Percentiles rank a stretch among this genome's conserved stretches.
Conservation (phyloP, 2,329 filamentous ascomycete species). For the Escovopsis sp. region DNA sequence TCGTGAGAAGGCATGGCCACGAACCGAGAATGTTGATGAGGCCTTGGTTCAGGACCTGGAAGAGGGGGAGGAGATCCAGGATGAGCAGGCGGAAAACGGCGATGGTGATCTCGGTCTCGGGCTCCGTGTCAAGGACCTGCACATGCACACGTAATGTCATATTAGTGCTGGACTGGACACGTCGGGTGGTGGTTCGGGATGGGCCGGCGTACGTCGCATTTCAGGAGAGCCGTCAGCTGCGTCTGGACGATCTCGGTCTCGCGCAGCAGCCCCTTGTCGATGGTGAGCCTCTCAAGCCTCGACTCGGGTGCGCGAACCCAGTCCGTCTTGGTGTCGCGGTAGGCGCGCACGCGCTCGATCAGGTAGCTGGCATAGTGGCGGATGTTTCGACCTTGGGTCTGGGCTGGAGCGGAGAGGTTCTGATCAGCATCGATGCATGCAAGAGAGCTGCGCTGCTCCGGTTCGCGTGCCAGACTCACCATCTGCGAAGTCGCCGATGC, state of each 20-base stretch:
- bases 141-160: background rate
- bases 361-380: conserved; percentile 83
- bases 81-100: conserved; percentile 87
- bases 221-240: conserved; percentile 71
- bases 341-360: conserved; percentile 66
- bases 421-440: background rate
- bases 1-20: conserved; percentile 13
- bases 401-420: conserved; percentile 39
- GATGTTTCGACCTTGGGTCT: conserved; percentile 91
- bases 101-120: conserved; percentile 92
- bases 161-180: background rate
- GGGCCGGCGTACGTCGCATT: conserved; percentile 63
- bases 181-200: background rate
- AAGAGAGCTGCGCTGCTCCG: background rate
- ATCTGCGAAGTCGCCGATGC: conserved; percentile 83
- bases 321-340: conserved; percentile 71
- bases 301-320: conserved; percentile 76
- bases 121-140: conserved; percentile 72
- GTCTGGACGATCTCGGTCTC: conserved; percentile 85
- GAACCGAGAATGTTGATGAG: conserved; percentile 91
- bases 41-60: conserved; percentile 91
- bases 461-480: conserved; percentile 40
- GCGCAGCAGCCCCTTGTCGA: conserved; percentile 83
- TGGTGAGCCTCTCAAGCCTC: conserved; percentile 67
- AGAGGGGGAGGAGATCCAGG: conserved; percentile 75